Percentiles rank a stretch among this genome's conserved stretches.
Evolutionary conservation across 345 rosid species (phyloP).

Genomic region (Arabidopsis arenosa): DNA sequence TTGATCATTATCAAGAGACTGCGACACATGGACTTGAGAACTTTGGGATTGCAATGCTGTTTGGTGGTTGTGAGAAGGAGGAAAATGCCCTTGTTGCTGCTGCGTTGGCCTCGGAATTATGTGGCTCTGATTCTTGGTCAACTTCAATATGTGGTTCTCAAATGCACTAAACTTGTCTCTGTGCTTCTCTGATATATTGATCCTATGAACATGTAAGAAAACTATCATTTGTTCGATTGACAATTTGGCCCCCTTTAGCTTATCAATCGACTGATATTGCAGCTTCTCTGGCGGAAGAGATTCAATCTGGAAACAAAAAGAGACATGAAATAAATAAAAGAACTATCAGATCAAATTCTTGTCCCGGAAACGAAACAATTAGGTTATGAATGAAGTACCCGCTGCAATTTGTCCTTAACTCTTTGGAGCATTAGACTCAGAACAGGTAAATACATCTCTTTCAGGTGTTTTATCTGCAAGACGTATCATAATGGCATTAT

Average conservation of each 20-base stretch:
- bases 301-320: slow-evolving; percentile 41
- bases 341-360: not conserved
- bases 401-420: slow-evolving; percentile 40
- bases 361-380: not conserved
- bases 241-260: slow-evolving; percentile 32
- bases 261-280: slow-evolving; percentile 34
- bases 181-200: slow-evolving; percentile 33
- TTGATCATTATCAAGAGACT: slow-evolving; percentile 49
- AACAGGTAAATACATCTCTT: slow-evolving; percentile 42
- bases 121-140: slow-evolving; percentile 30
- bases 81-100: slow-evolving; percentile 53
- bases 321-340: not conserved
- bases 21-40: slow-evolving; percentile 45
- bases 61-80: slow-evolving; percentile 49
- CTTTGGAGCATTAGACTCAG: slow-evolving; percentile 47
- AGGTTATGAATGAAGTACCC: slow-evolving; percentile 43
- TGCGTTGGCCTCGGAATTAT: slow-evolving; percentile 37
- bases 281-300: slow-evolving; percentile 43
- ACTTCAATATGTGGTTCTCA: slow-evolving; percentile 42
- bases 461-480: slow-evolving; percentile 48
- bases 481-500: not conserved
- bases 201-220: slow-evolving; percentile 42
- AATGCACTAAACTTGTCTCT: slow-evolving; percentile 48
- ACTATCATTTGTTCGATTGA: slow-evolving; percentile 34
- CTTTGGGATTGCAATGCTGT: slow-evolving; percentile 55